phyloP scores from a whole-genome alignment of 2,329 filamentous ascomycete genomes.

The Trichoderma lentiforme region DNA sequence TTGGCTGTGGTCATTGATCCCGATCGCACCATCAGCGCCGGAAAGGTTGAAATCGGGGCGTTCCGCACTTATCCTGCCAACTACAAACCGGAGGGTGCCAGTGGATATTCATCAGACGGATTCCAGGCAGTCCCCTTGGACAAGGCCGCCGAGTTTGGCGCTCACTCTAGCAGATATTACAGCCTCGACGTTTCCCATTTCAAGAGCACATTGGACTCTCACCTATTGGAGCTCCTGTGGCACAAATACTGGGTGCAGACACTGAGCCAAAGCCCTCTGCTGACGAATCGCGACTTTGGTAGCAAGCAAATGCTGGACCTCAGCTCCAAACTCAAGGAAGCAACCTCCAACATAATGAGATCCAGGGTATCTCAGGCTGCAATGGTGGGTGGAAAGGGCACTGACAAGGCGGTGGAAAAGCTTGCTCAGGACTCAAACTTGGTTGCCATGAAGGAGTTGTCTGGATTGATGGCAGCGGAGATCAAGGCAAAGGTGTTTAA shows the following conservation, averaged over 20 bases:
- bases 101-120: slow-evolving; percentile 44
- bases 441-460: slow-evolving; percentile 59
- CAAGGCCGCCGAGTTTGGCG: slow-evolving; percentile 94
- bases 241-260: slow-evolving; percentile 99
- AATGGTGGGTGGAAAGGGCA: slow-evolving; percentile 27
- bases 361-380: slow-evolving; percentile 27
- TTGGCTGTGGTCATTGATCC: slow-evolving; percentile 95
- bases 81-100: slow-evolving; percentile 51
- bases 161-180: slow-evolving; percentile 88
- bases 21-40: slow-evolving; percentile 88
- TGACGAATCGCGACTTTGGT: slow-evolving; percentile 88
- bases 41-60: slow-evolving; percentile 95
- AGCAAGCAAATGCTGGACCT: slow-evolving; percentile 91
- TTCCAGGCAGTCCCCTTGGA: slow-evolving; percentile 81
- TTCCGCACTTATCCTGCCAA: slow-evolving; percentile 85
- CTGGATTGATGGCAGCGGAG: slow-evolving; percentile 59
- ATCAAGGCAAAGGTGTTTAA: slow-evolving; percentile 64
- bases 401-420: slow-evolving; percentile 54
- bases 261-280: slow-evolving; percentile 82
- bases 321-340: slow-evolving; percentile 73
- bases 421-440: slow-evolving; percentile 58
- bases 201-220: slow-evolving; percentile 86
- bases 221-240: slow-evolving; percentile 86
- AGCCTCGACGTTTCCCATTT: slow-evolving; percentile 87
- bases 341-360: slow-evolving; percentile 38